Base-by-base conservation (phyloP, 1,284 basidiomycete genomes). In the Pseudozyma sp. region DNA sequence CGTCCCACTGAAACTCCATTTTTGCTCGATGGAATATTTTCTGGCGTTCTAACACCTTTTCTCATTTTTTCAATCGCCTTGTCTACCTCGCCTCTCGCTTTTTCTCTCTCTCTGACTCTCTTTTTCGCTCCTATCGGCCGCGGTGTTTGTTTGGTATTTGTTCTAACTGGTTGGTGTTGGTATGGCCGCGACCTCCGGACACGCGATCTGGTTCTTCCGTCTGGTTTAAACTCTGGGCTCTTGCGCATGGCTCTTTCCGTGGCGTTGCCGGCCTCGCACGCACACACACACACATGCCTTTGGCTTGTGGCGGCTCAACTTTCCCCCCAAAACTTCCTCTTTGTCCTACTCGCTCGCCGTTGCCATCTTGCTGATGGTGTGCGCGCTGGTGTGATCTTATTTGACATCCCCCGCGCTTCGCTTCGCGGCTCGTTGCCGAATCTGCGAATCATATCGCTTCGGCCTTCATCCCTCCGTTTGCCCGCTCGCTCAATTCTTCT, bases 181-280 rank as follows among this genome's bases (percentile, higher is more conserved):
- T 65, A 70, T 65, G 34, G 52, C 68, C 61, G 68, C 61, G 54
- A 60, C 53, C 61, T 70, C 68, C 60, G 66, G 49, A 47, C 61
- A 31, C 25, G 58, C 54, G 61, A 53, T 52, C 44, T 39, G 49
- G 34, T 51, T 16, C 18, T 36, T 13, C 35, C 38, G 18, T 34
- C 19, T 39, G n/a, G n/a, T 55, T 47, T 55, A n/a, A 3, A 6
- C 25, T 55, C 11, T 39, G 45, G 45, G 13, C 18, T 35, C 16
- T 35, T 39, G 25, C 19, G 18, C 19, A 14, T 40, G 59, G 66
- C 59, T 69, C 66, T 63, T 59, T 69, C 59, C 66, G 66, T 56
- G 42, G 36, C 38, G 45, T 35, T 52, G 53, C 47, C 36, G 48
- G 36, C 19, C 9, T 14, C n/a, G 43, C n/a, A n/a, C 43, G 14